Evolutionary conservation across 345 rosid genomes (phyloP).

Genomic region (Geranium brycei): DNA sequence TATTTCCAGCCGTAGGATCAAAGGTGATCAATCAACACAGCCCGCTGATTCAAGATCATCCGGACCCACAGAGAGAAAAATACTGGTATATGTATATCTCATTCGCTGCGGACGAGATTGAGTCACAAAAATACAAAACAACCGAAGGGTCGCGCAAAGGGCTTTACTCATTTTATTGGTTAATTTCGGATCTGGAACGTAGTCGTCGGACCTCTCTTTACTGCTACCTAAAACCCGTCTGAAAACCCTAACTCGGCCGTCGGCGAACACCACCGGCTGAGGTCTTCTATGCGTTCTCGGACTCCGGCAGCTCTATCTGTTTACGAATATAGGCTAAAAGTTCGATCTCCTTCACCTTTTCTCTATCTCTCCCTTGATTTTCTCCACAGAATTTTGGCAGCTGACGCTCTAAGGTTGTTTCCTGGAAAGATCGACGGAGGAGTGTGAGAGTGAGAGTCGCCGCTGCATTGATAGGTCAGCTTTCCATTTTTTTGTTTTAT

Average conservation of each 20-base stretch:
- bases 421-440: slow-evolving; percentile 4
- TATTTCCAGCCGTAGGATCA: too few species aligned
- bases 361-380: not conserved
- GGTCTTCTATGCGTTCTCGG: not conserved
- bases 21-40: too few species aligned
- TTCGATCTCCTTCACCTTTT: not conserved
- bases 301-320: not conserved
- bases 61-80: too few species aligned
- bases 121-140: not conserved
- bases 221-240: slow-evolving; percentile 6
- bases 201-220: slow-evolving; percentile 8
- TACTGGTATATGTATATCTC: too few species aligned
- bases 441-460: not conserved
- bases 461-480: not conserved
- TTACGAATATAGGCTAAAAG: not conserved
- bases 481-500: not conserved
- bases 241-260: slow-evolving; percentile 12
- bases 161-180: slow-evolving; percentile 4
- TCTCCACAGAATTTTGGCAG: slow-evolving; percentile 2
- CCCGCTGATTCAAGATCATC: too few species aligned
- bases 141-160: slow-evolving; percentile 5
- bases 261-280: not conserved
- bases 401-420: not conserved
- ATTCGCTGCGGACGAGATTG: too few species aligned
- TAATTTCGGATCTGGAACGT: slow-evolving; percentile 13